A percentile compares a stretch with the other conserved stretches of the same genome.
Evolutionary conservation across 2,329 filamentous ascomycete species (phyloP).

Genomic region (Blumeriella jaapii): DNA sequence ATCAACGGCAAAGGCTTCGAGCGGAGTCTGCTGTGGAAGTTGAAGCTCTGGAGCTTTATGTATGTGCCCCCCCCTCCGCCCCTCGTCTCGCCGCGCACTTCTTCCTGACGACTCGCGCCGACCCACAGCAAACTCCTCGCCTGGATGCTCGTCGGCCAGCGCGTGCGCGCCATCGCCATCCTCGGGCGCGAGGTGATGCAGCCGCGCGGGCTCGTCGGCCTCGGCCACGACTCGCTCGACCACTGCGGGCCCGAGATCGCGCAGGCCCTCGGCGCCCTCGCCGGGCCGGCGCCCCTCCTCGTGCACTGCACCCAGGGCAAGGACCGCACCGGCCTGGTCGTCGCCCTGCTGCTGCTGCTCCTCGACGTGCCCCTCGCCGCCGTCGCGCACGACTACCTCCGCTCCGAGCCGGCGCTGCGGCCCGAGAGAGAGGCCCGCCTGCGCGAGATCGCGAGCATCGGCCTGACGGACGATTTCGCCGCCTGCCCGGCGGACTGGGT

Average conservation of each 20-base stretch:
- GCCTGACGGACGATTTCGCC: conserved; percentile 63
- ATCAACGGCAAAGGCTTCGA: conserved; percentile 64
- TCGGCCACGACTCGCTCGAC: conserved; percentile 58
- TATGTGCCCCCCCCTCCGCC: conserved; percentile 26
- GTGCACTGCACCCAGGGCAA: conserved; percentile 87
- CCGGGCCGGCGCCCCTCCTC: conserved; percentile 40
- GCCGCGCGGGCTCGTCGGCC: conserved; percentile 56
- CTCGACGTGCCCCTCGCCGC: conserved; percentile 44
- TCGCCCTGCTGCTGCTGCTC: conserved; percentile 56
- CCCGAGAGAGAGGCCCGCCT: conserved; percentile 52
- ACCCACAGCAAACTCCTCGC: conserved; percentile 42
- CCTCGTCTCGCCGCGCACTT: background rate
- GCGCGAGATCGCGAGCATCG: conserved; percentile 57
- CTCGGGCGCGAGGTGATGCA: conserved; percentile 61
- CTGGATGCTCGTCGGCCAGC: conserved; percentile 54
- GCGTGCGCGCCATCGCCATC: conserved; percentile 56
- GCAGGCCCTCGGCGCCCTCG: conserved; percentile 24
- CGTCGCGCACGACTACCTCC: conserved; percentile 60
- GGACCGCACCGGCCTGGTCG: conserved; percentile 65
- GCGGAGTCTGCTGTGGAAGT: conserved; percentile 50
- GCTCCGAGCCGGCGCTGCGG: conserved; percentile 50
- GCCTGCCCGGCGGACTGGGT: conserved; percentile 55
- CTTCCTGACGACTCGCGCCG: background rate
- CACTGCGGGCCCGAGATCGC: conserved; percentile 52
- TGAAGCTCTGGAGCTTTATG: conserved; percentile 57